Evolutionary conservation across 495 filamentous ascomycete genomes (phyloP).

Genomic region (Tuber melanosporum): DNA sequence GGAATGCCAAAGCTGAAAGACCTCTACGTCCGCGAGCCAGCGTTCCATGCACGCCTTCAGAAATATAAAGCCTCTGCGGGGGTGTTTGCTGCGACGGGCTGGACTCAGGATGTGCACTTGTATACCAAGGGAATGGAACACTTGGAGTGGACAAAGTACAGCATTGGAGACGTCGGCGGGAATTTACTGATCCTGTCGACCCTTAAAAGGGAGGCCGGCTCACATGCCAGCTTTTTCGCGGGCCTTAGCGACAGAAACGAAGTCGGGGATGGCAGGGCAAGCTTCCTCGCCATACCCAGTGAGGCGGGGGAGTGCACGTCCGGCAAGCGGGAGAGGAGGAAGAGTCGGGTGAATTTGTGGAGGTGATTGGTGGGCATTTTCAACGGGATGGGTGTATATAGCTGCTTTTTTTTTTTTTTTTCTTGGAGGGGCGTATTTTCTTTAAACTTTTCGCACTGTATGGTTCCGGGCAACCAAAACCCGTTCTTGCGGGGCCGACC

Average conservation of each 20-base stretch:
- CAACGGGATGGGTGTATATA: slow-evolving; percentile 4
- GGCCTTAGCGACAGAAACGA: background rate
- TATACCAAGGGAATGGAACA: slow-evolving; percentile 32
- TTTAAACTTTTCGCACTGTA: background rate
- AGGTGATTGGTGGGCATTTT: slow-evolving; percentile 25
- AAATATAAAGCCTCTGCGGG: slow-evolving; percentile 31
- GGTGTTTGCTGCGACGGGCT: slow-evolving; percentile 43
- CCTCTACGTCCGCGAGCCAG: slow-evolving; percentile 77
- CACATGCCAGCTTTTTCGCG: slow-evolving; percentile 13
- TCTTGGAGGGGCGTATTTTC: slow-evolving; percentile 7
- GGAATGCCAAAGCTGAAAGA: slow-evolving; percentile 63
- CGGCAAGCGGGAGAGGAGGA: slow-evolving; percentile 16
- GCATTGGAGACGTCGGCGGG: slow-evolving; percentile 17
- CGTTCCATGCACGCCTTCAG: slow-evolving; percentile 70
- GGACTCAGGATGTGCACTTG: slow-evolving; percentile 25
- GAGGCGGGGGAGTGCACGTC: slow-evolving; percentile 12
- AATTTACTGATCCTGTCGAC: slow-evolving; percentile 24
- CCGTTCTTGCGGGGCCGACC: background rate
- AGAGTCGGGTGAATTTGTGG: slow-evolving; percentile 37
- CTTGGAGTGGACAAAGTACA: slow-evolving; percentile 36
- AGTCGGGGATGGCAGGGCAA: slow-evolving; percentile 16
- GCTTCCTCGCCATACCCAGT: slow-evolving; percentile 21
- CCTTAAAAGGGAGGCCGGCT: slow-evolving; percentile 16
- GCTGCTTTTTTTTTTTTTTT: slow-evolving; percentile 13
- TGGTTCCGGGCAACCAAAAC: background rate